Percentiles rank a stretch among this genome's conserved stretches.
Evolutionary conservation across 768 basidiomycete genomes (phyloP).

Genomic region (Podaxis sp.): DNA sequence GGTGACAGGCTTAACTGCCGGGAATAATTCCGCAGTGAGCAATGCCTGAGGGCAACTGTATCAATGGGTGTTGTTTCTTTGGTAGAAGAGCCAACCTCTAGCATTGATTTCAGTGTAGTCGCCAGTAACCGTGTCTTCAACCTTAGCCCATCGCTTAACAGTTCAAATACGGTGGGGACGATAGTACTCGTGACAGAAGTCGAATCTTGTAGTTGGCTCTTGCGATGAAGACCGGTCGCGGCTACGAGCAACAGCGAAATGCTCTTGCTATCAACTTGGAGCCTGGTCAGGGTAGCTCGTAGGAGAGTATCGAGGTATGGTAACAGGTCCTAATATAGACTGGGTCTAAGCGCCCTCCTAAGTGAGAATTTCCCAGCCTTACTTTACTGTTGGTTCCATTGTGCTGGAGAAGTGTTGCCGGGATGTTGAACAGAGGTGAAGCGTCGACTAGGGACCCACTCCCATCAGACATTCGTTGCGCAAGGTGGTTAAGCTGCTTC

Average conservation of each 20-base stretch:
- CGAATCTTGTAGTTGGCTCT: conserved; percentile 22
- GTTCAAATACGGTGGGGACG: conserved; percentile 42
- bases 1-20: conserved; percentile 16
- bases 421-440: conserved; percentile 49
- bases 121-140: conserved; percentile 47
- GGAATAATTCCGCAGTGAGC: conserved; percentile 4
- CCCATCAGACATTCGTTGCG: conserved; percentile 57
- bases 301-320: conserved; percentile 56
- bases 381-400: conserved; percentile 59
- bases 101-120: conserved; percentile 42
- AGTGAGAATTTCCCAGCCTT: conserved; percentile 12
- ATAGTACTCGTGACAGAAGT: conserved; percentile 25
- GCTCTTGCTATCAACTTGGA: conserved; percentile 36
- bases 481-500: conserved; percentile 45
- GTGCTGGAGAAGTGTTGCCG: conserved; percentile 49
- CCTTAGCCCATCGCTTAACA: conserved; percentile 47
- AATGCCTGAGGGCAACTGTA: not conserved
- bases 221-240: conserved; percentile 40
- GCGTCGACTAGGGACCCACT: conserved; percentile 45
- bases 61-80: not conserved
- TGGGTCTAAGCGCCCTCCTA: conserved; percentile 1
- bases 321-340: conserved; percentile 47
- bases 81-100: conserved; percentile 41
- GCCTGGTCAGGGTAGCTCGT: conserved; percentile 46
- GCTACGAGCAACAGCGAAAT: conserved; percentile 46